phyloP scores from a whole-genome alignment of 2,329 filamentous ascomycete species.

The Pochonia chlamydosporia region DNA sequence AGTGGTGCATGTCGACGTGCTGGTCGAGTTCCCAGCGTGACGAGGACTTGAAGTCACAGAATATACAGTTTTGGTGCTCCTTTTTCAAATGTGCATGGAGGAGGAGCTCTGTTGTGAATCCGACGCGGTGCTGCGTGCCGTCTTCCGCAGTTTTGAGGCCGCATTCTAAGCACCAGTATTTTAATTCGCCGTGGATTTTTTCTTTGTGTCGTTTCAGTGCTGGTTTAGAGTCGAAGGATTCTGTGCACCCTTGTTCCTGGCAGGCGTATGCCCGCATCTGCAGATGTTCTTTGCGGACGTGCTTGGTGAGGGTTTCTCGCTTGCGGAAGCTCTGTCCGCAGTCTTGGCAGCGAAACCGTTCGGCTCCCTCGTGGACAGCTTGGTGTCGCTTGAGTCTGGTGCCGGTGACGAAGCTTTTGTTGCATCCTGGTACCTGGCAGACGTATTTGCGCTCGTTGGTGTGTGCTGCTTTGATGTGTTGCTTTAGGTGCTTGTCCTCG shows the following conservation, averaged over 20 bases:
- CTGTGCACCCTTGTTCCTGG: slow-evolving; percentile 51
- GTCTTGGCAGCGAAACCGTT: slow-evolving; percentile 68
- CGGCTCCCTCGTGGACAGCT: slow-evolving; percentile 66
- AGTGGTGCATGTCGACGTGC: slow-evolving; percentile 75
- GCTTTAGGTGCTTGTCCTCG: slow-evolving; percentile 78
- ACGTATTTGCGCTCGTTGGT: slow-evolving; percentile 62
- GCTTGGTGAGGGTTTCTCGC: slow-evolving; percentile 76
- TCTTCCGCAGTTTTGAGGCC: slow-evolving; percentile 31
- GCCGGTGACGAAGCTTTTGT: slow-evolving; percentile 74
- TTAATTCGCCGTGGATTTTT: slow-evolving; percentile 61
- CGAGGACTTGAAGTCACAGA: slow-evolving; percentile 65
- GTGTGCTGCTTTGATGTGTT: slow-evolving; percentile 80
- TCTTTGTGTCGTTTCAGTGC: slow-evolving; percentile 67
- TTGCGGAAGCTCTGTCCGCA: slow-evolving; percentile 82
- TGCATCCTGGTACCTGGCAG: slow-evolving; percentile 68
- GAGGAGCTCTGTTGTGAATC: slow-evolving; percentile 66
- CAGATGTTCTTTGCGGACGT: slow-evolving; percentile 72
- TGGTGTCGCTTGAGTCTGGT: slow-evolving; percentile 72
- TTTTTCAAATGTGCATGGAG: slow-evolving; percentile 68
- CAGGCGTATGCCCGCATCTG: slow-evolving; percentile 68
- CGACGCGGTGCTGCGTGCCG: slow-evolving; percentile 36
- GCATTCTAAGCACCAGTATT: slow-evolving; percentile 76
- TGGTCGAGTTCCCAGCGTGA: slow-evolving; percentile 63
- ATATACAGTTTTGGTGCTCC: slow-evolving; percentile 69
- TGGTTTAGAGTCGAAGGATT: slow-evolving; percentile 67